Conservation (phyloP, 192 early-diverging fungal species). For the Coemansia biformis region DNA sequence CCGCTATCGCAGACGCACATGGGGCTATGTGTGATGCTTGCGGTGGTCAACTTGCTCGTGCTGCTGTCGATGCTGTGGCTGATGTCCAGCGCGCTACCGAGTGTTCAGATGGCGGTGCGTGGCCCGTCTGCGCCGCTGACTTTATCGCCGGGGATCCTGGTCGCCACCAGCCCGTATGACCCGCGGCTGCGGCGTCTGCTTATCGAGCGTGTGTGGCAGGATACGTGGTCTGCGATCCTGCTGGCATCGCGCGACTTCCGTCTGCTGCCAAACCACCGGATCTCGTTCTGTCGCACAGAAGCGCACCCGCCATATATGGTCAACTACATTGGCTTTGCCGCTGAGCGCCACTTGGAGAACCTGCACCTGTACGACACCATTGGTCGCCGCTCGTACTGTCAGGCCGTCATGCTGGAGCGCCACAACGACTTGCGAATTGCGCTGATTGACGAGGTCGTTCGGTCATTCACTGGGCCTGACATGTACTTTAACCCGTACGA, state of each 20-base stretch:
- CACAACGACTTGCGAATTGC: constrained; percentile 21
- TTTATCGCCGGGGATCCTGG: constrained; percentile 46
- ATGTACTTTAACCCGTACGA: constrained; percentile 61
- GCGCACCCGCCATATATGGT: constrained; percentile 62
- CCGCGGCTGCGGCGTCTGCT: constrained; percentile 47
- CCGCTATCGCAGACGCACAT: constrained; percentile 44
- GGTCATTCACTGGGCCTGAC: constrained; percentile 56
- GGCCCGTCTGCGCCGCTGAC: constrained; percentile 46
- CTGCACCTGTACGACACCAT: constrained; percentile 55
- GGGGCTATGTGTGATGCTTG: constrained; percentile 46
- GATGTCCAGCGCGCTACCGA: constrained; percentile 36
- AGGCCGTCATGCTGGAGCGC: constrained; percentile 38
- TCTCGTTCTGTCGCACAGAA: constrained; percentile 51
- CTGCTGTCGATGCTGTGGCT: constrained; percentile 42
- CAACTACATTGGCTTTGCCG: constrained; percentile 59
- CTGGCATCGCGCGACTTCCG: constrained; percentile 56
- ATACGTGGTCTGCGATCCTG: constrained; percentile 62
- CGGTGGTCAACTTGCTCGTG: constrained; percentile 43
- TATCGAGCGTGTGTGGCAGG: constrained; percentile 64
- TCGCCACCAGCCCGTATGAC: constrained; percentile 29
- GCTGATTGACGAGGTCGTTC: constrained; percentile 50
- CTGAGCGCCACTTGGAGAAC: constrained; percentile 66
- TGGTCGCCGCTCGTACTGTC: constrained; percentile 50
- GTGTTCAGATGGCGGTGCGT: constrained; percentile 48
- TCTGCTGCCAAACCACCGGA: constrained; percentile 48